Conservation (phyloP, 1,284 basidiomycete genomes). For the Puccinia horiana region DNA sequence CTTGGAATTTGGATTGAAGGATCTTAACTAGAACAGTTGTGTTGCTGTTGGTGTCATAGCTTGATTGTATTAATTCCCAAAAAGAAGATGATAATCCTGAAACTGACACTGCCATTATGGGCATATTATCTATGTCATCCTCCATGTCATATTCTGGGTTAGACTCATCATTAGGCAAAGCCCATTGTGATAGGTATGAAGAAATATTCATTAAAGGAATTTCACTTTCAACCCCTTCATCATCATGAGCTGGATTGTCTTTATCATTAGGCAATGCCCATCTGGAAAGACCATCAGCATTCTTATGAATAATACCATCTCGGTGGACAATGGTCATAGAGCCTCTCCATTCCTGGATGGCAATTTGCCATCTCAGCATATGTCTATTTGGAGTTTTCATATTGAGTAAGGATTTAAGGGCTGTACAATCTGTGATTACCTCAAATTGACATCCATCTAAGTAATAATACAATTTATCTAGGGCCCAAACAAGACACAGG, state of each 20-base stretch:
- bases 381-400: background rate
- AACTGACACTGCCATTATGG: background rate
- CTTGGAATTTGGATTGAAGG: background rate
- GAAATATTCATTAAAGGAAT: background rate
- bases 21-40: background rate
- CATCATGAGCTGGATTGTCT: background rate
- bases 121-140: background rate
- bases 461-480: too few species aligned
- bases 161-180: background rate
- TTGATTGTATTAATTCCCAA: background rate
- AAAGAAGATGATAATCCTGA: background rate
- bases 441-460: background rate
- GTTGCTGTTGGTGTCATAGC: background rate
- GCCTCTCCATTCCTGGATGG: too few species aligned
- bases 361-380: too few species aligned
- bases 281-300: conserved; percentile 10
- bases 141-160: too few species aligned
- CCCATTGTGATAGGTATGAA: too few species aligned
- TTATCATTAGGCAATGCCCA: background rate
- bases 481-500: too few species aligned
- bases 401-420: background rate
- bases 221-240: background rate
- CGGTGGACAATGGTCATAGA: too few species aligned
- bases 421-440: background rate
- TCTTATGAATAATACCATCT: background rate